Evolutionary conservation across 768 basidiomycete genomes (phyloP).

Genomic region (Rhodotorula diobovata): DNA sequence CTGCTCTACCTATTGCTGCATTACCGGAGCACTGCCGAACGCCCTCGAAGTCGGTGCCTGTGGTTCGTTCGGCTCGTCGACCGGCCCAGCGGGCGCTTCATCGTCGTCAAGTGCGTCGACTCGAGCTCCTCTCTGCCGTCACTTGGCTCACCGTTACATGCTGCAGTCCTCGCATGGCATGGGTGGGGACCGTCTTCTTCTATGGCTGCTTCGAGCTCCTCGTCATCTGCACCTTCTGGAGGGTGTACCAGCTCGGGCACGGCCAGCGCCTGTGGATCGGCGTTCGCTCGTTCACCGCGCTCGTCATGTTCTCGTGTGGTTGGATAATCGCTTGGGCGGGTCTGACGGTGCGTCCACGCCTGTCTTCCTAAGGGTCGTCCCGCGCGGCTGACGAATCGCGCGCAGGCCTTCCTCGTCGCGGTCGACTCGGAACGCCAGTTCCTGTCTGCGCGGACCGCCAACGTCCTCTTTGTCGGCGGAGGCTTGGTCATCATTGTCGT

Average conservation of each 20-base stretch:
- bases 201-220: not conserved
- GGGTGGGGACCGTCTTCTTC: too few species aligned
- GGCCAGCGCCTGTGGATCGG: too few species aligned
- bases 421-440: not conserved
- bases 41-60: not conserved
- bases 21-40: not conserved
- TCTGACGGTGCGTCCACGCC: too few species aligned
- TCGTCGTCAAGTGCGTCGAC: slow-evolving; percentile 7
- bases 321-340: too few species aligned
- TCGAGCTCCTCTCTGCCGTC: too few species aligned
- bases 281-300: too few species aligned
- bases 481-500: not conserved
- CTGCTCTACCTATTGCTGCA: not conserved
- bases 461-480: not conserved
- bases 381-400: too few species aligned
- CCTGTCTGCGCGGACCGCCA: not conserved
- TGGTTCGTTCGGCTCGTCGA: not conserved
- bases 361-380: too few species aligned
- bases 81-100: not conserved
- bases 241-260: too few species aligned
- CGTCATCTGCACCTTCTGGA: not conserved
- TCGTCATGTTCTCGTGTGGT: too few species aligned
- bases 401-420: slow-evolving; percentile 1
- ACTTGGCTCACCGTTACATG: too few species aligned
- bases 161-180: not conserved